These are phyloP conservation scores for Fusarium hostae DNA, from an alignment of 2,329 filamentous ascomycete genomes.

Conservation along the genomic window DNA sequence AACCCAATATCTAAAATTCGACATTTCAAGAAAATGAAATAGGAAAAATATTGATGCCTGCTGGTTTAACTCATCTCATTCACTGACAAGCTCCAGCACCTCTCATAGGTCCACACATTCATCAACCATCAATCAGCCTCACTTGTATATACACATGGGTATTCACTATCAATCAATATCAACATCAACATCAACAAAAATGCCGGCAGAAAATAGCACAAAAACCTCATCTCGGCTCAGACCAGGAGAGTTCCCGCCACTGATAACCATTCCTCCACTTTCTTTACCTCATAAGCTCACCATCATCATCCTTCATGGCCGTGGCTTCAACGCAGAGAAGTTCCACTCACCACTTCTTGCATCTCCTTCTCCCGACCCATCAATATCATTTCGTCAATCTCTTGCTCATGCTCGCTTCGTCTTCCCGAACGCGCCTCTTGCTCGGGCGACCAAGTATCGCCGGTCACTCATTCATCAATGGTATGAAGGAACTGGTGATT, in stretches of 20 bases:
- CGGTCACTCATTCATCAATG: conserved; percentile 50
- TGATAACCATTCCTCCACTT: conserved; percentile 37
- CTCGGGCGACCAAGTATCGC: conserved; percentile 48
- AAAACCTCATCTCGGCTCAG: neutral
- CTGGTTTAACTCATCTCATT: neutral
- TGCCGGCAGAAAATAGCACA: neutral
- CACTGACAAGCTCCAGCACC: too few species aligned
- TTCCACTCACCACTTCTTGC: conserved; percentile 56
- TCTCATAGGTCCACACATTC: neutral
- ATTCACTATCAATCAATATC: neutral
- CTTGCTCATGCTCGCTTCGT: conserved; percentile 60
- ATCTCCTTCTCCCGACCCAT: conserved; percentile 2
- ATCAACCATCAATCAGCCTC: neutral
- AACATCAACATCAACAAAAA: neutral
- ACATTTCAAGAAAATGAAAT: neutral
- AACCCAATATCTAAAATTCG: accelerated
- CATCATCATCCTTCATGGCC: conserved; percentile 61
- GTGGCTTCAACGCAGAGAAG: conserved; percentile 54
- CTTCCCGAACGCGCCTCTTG: conserved; percentile 60
- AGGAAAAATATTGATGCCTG: too few species aligned
- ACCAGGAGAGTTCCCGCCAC: conserved; percentile 41
- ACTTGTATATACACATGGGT: neutral
- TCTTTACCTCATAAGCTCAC: conserved; percentile 54
- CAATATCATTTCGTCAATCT: conserved; percentile 44
- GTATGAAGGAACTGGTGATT: conserved; percentile 52